A percentile compares a stretch with the other conserved stretches of the same genome.
phyloP scores from a whole-genome alignment of 805 yeast genomes.

The Candida mattraensis region DNA sequence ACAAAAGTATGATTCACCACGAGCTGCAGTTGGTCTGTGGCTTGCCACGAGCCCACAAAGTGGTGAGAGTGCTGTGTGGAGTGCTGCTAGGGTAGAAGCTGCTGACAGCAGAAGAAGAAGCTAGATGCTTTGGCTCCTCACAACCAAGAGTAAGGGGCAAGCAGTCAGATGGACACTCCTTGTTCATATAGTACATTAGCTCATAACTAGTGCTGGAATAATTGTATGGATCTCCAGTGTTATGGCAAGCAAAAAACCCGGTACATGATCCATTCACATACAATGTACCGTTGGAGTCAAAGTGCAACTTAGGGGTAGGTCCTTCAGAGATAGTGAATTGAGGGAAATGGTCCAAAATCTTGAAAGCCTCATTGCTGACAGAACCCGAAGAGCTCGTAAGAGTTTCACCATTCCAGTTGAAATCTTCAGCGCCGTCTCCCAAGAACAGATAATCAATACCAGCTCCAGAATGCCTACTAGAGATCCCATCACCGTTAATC shows the following conservation, averaged over 20 bases:
- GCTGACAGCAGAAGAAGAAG: slow-evolving; percentile 9
- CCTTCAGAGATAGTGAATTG: slow-evolving; percentile 11
- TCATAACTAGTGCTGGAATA: slow-evolving; percentile 32
- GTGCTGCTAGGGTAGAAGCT: no score
- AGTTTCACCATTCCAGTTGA: slow-evolving; percentile 21
- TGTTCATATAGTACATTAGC: slow-evolving; percentile 27
- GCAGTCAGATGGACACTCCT: slow-evolving; percentile 21
- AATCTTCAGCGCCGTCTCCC: slow-evolving; percentile 23
- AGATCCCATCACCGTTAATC: slow-evolving; percentile 31
- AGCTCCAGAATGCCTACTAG: slow-evolving; percentile 46
- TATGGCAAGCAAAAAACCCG: slow-evolving; percentile 40
- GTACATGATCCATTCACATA: slow-evolving; percentile 29
- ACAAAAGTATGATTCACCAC: no score
- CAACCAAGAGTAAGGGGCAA: slow-evolving; percentile 8
- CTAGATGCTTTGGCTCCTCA: slow-evolving; percentile 7
- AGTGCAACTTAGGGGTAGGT: slow-evolving; percentile 4
- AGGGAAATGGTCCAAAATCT: slow-evolving; percentile 1
- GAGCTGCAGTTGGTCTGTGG: no score
- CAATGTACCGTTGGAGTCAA: slow-evolving; percentile 23
- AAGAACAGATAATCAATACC: slow-evolving; percentile 43
- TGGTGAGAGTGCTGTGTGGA: no score
- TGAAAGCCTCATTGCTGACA: neutral
- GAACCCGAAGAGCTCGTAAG: slow-evolving; percentile 3
- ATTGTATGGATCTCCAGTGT: slow-evolving; percentile 42
- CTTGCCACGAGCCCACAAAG: no score